Conservation (phyloP, 129 eudicot species). For the Ambrosia artemisiifolia region DNA sequence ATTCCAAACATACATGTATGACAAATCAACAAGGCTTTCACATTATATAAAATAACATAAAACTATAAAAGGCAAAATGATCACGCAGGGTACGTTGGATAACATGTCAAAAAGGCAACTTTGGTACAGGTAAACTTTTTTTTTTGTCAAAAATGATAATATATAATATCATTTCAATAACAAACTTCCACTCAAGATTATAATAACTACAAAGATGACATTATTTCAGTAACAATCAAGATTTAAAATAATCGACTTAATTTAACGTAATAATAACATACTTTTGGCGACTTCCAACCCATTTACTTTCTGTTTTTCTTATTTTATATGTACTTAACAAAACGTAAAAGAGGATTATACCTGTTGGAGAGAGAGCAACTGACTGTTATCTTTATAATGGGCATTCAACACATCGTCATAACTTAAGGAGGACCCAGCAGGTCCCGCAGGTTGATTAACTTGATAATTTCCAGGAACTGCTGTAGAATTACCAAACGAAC, state of each 20-base stretch:
- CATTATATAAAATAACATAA: neutral
- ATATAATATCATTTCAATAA: neutral
- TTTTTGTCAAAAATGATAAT: neutral
- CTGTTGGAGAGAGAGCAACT: conserved; percentile 88
- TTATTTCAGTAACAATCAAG: neutral
- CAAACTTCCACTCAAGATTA: neutral
- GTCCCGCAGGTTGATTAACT: conserved; percentile 72
- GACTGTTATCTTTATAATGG: conserved; percentile 82
- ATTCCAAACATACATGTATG: neutral
- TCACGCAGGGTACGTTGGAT: neutral
- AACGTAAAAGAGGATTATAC: conserved; percentile 37
- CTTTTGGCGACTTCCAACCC: neutral
- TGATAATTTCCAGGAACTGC: conserved; percentile 72
- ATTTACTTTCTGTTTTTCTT: neutral
- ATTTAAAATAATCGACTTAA: neutral
- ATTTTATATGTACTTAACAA: neutral
- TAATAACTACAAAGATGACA: neutral
- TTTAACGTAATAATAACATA: neutral
- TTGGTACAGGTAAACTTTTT: neutral
- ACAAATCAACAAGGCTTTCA: neutral
- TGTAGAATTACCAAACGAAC: conserved; percentile 65
- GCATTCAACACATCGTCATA: conserved; percentile 84
- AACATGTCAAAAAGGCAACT: neutral
- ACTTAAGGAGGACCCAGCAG: conserved; percentile 54
- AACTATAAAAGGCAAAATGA: neutral